Conservation (phyloP, 208 protist species). For the Trypanosoma lewisi region DNA sequence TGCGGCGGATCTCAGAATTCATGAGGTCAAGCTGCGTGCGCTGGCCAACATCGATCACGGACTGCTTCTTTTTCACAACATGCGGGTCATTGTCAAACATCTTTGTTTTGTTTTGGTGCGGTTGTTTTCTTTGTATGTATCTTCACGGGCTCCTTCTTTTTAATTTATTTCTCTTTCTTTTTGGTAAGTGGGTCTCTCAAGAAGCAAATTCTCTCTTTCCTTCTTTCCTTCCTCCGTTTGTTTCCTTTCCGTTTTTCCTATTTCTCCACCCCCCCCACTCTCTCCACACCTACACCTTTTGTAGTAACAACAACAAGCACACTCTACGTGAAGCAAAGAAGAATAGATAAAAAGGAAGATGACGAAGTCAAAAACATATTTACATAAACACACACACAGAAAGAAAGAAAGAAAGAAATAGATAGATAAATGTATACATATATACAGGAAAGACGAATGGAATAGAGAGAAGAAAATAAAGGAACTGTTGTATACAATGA, state of each 20-base stretch:
- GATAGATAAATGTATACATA: not conserved
- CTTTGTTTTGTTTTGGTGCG: not conserved
- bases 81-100: conserved; percentile 25
- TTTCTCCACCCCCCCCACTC: not conserved
- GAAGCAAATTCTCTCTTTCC: conserved; percentile 10
- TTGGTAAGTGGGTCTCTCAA: conserved; percentile 2
- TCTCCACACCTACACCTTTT: too few species aligned
- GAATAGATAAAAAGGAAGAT: not conserved
- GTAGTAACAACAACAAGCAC: too few species aligned
- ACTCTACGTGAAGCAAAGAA: too few species aligned
- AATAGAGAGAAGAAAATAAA: too few species aligned
- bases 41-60: conserved; percentile 83
- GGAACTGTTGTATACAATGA: too few species aligned
- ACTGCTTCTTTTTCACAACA: conserved; percentile 59
- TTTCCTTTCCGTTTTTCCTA: conserved; percentile 8
- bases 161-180: conserved; percentile 3
- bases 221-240: not conserved
- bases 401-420: conserved; percentile 10
- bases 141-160: not conserved
- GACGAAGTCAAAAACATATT: not conserved
- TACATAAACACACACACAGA: not conserved
- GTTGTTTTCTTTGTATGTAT: conserved; percentile 2
- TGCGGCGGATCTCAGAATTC: conserved; percentile 76
- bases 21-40: conserved; percentile 83
- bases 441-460: too few species aligned